A percentile compares a stretch with the other conserved stretches of the same genome.
phyloP scores from a whole-genome alignment of 257 asterid species.

The Handroanthus guayacan region DNA sequence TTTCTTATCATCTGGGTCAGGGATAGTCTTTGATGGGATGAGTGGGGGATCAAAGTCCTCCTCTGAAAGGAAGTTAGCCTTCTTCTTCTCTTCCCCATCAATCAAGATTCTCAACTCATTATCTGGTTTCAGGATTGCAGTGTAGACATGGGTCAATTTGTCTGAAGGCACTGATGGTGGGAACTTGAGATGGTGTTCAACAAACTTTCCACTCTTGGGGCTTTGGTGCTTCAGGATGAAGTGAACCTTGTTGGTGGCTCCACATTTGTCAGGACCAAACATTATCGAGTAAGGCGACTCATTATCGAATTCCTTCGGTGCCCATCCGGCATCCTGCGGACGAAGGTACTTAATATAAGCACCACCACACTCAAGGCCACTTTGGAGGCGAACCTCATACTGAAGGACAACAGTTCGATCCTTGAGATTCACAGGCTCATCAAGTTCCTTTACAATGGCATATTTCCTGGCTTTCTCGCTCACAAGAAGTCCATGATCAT shows the following conservation, averaged over 20 bases:
- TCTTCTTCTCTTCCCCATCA: constrained; percentile 97
- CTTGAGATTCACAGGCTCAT: constrained; percentile 62
- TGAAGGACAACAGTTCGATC: constrained; percentile 85
- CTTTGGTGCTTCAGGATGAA: constrained; percentile 90
- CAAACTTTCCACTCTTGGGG: constrained; percentile 78
- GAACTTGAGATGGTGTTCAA: constrained; percentile 94
- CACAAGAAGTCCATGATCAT: constrained; percentile 93
- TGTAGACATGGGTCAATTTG: constrained; percentile 91
- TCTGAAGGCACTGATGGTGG: constrained; percentile 95
- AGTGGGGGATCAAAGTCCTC: constrained; percentile 93
- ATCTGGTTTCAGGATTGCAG: constrained; percentile 84
- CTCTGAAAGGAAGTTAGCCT: constrained; percentile 71
- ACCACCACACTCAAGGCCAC: constrained; percentile 97
- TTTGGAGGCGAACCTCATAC: constrained; percentile 89
- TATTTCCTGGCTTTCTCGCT: constrained; percentile 84
- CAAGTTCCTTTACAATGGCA: constrained; percentile 90
- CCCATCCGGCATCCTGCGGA: constrained; percentile 92
- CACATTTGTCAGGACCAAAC: constrained; percentile 99
- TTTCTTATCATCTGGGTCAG: constrained; percentile 94
- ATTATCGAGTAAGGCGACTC: constrained; percentile 93
- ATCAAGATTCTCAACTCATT: constrained; percentile 74
- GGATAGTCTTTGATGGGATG: constrained; percentile 87
- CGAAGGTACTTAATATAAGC: constrained; percentile 94
- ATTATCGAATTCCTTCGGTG: constrained; percentile 77
- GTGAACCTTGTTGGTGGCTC: constrained; percentile 96